These are phyloP conservation scores for Tanozyma kutaoensis DNA, from an alignment of 805 yeast species.

Conservation along the genomic window DNA sequence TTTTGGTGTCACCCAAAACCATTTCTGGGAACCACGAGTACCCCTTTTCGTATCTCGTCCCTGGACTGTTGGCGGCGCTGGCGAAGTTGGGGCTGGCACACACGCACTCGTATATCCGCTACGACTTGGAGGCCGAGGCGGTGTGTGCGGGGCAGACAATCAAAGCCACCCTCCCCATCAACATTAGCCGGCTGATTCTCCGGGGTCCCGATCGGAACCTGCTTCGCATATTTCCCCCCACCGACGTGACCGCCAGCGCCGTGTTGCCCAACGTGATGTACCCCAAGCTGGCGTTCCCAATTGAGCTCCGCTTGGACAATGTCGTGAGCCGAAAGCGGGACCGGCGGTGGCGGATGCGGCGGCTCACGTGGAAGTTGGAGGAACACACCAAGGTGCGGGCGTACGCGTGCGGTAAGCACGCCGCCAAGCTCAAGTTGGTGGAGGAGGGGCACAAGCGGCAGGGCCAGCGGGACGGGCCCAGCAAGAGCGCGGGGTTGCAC, in stretches of 20 bases:
- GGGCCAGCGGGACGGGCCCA: constrained; percentile 2
- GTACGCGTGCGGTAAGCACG: constrained; percentile 45
- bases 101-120: constrained; percentile 41
- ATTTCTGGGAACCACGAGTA: constrained; percentile 72
- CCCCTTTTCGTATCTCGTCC: constrained; percentile 82
- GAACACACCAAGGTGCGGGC: constrained; percentile 59
- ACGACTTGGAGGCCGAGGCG: constrained; percentile 58
- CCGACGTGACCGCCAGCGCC: constrained; percentile 78
- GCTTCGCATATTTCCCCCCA: constrained; percentile 88
- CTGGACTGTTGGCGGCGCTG: constrained; percentile 82
- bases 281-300: constrained; percentile 76
- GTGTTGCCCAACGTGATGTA: constrained; percentile 79
- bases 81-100: constrained; percentile 44
- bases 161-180: constrained; percentile 47
- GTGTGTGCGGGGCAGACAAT: too few relatives aligned
- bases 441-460: constrained; percentile 21
- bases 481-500: constrained; percentile 6
- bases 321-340: constrained; percentile 37
- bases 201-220: constrained; percentile 80
- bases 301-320: constrained; percentile 74
- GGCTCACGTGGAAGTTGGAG: constrained; percentile 79
- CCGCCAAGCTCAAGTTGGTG: constrained; percentile 29
- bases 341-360: constrained; percentile 85
- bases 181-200: constrained; percentile 63
- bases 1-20: constrained; percentile 44